A percentile compares a stretch with the other conserved stretches of the same genome.
These are phyloP conservation scores for Musa troglodytarum DNA, from an alignment of 176 grass and related monocot species.

Conservation along the genomic window DNA sequence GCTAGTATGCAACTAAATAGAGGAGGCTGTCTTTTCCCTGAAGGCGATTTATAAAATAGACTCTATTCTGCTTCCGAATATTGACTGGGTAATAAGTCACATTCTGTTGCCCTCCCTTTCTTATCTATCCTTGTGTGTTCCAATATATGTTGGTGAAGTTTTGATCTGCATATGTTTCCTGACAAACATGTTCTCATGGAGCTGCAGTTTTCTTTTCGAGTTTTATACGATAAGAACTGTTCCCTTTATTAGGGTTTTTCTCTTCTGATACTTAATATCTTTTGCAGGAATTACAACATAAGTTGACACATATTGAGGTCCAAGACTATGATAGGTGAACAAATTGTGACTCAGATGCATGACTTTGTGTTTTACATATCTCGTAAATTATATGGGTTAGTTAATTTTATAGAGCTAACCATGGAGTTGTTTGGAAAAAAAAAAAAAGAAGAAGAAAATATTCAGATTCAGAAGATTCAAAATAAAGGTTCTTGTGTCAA, in stretches of 20 bases:
- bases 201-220: background rate
- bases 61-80: no score
- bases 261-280: background rate
- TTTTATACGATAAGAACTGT: background rate
- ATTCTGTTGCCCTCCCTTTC: no score
- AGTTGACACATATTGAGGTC: background rate
- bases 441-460: no score
- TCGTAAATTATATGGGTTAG: conserved; percentile 1
- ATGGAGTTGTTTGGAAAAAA: background rate
- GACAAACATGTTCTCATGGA: background rate
- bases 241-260: background rate
- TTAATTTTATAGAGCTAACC: conserved; percentile 8
- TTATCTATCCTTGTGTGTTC: no score
- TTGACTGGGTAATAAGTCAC: no score
- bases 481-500: conserved; percentile 10
- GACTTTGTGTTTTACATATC: conserved; percentile 2
- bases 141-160: no score
- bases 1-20: no score
- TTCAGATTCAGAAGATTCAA: conserved; percentile 12
- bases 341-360: background rate
- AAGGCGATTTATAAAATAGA: no score
- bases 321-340: background rate
- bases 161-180: no score
- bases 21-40: no score
- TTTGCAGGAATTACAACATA: conserved; percentile 9